Evolutionary conservation across 2,329 filamentous ascomycete species (phyloP), one percentile per base, ranked within the genome.

Genomic region (Berkeleyomyces rouxiae): DNA sequence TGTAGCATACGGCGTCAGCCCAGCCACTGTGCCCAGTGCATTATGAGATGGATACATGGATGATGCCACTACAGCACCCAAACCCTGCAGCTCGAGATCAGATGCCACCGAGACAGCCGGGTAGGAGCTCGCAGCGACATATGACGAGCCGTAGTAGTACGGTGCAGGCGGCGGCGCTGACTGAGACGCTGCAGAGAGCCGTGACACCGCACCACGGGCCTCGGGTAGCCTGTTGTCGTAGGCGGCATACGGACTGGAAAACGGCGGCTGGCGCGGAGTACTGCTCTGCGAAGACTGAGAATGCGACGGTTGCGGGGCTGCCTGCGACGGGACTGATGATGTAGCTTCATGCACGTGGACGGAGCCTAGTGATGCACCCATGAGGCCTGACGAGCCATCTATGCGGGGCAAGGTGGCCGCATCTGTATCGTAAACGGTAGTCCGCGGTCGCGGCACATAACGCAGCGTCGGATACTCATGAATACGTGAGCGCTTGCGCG

Each of bases 401-500:
- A 66, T 55, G 51, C 61, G 60, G 13, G 62, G 64, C 13, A 64
- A 53, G 13, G 61, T 40, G 11, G 64, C 31, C 16, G 55, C 47
- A 16, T 59, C 58, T 9, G 43, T 59, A 44, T 60, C 64, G 60
- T 63, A 67, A 37, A 36, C 42, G 47, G 58, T 67, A 67, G 53
- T 67, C 4, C 63, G 57, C 31, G 63, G 47, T 11, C 63, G 63
- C 3, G 55, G 43, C n/a, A 49, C 43, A 11, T 63, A 65, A 31
- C 63, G 63, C 7, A 58, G 57, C 42, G 62, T 60, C 1, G 61
- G 58, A 37, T 62, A 64, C 46, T 66, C 65, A 16, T 65, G 65
- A 61, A 64, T 68, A 60, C 43, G 67, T 51, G 66, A 66, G 37
- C 76, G 73, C 69, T 79, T 81, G 63, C 76, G 73, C 16, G 76